Evolutionary conservation across 495 filamentous ascomycete species (phyloP).

Genomic region (Clavariopsis aquatica): DNA sequence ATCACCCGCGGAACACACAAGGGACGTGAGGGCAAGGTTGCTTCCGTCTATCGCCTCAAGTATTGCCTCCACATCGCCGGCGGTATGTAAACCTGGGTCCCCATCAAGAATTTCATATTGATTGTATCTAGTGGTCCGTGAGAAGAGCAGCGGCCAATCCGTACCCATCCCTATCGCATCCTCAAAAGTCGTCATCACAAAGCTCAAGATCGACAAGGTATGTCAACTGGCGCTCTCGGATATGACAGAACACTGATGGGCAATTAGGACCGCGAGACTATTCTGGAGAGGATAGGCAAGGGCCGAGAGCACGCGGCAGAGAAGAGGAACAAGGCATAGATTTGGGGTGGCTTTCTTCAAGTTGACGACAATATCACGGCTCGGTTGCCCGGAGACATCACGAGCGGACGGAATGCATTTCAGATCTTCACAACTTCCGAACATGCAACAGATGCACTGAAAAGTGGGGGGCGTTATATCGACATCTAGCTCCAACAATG

Average conservation of each 20-base stretch:
- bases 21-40: slow-evolving; percentile 94
- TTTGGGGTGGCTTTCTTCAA: slow-evolving; percentile 52
- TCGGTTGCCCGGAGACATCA: slow-evolving; percentile 32
- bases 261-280: slow-evolving; percentile 92
- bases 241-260: slow-evolving; percentile 9
- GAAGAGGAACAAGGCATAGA: slow-evolving; percentile 48
- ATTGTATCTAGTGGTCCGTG: slow-evolving; percentile 69
- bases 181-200: slow-evolving; percentile 92
- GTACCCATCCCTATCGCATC: slow-evolving; percentile 63
- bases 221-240: not conserved
- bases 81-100: slow-evolving; percentile 14
- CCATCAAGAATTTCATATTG: not conserved
- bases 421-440: slow-evolving; percentile 29
- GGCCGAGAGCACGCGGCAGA: slow-evolving; percentile 60
- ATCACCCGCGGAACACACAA: slow-evolving; percentile 79
- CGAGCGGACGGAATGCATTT: slow-evolving; percentile 39
- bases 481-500: slow-evolving; percentile 30
- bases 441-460: slow-evolving; percentile 16
- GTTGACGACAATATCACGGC: slow-evolving; percentile 43
- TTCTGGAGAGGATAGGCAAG: slow-evolving; percentile 79
- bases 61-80: slow-evolving; percentile 53
- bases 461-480: slow-evolving; percentile 29
- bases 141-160: slow-evolving; percentile 74
- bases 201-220: slow-evolving; percentile 98
- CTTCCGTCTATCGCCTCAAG: slow-evolving; percentile 95